These are phyloP conservation scores for Tricholoma furcatifolium DNA, from an alignment of 768 basidiomycete species.

Conservation along the genomic window DNA sequence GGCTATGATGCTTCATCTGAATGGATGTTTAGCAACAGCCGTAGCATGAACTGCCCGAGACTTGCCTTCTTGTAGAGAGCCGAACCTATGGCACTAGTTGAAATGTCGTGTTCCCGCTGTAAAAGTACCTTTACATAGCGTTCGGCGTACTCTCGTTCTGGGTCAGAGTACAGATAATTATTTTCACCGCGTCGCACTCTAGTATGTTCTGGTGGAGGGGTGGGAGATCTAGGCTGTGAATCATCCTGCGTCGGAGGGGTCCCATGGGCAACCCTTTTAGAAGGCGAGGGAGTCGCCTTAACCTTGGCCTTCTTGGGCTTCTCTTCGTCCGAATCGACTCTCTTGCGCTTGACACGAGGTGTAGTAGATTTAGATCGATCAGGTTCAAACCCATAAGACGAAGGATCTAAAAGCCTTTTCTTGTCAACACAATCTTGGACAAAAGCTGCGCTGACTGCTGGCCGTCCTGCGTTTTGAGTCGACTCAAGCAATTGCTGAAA, in stretches of 20 bases:
- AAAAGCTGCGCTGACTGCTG: conserved; percentile 52
- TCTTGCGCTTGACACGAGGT: conserved; percentile 19
- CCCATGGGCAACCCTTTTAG: neutral
- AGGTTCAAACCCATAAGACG: conserved; percentile 41
- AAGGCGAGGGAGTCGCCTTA: neutral
- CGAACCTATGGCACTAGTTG: conserved; percentile 33
- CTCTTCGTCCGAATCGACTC: conserved; percentile 12
- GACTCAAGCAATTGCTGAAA: conserved; percentile 44
- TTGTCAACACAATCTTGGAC: conserved; percentile 50
- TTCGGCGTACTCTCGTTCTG: conserved; percentile 48
- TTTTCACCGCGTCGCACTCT: conserved; percentile 19
- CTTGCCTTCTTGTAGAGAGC: conserved; percentile 48
- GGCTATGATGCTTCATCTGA: conserved; percentile 62
- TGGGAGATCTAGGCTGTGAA: conserved; percentile 34
- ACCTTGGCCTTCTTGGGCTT: conserved; percentile 3
- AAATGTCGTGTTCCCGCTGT: conserved; percentile 45
- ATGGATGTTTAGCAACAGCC: neutral
- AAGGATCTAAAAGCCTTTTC: conserved; percentile 41
- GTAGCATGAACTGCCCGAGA: neutral
- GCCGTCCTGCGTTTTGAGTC: conserved; percentile 34
- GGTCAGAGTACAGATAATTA: conserved; percentile 45
- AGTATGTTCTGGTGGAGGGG: conserved; percentile 41
- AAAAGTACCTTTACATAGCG: conserved; percentile 45
- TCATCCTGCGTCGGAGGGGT: neutral
- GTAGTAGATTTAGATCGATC: conserved; percentile 10